A percentile compares a stretch with the other conserved stretches of the same genome.
phyloP scores from a whole-genome alignment of 768 basidiomycete species.

The Phallus indusiatus region DNA sequence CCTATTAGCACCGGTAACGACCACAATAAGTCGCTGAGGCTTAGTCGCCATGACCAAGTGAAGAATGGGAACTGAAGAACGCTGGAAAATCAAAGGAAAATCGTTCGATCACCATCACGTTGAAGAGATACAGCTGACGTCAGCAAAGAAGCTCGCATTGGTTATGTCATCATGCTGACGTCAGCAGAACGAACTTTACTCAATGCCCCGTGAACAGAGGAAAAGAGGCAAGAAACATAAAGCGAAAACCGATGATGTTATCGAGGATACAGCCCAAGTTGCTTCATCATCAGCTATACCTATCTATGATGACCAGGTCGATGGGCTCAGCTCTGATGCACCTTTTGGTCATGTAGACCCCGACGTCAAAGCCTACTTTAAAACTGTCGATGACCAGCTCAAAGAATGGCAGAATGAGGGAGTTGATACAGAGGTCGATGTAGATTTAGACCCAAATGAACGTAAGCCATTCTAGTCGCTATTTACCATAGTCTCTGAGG shows the following conservation, averaged over 20 bases:
- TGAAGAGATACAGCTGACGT: too few relatives aligned
- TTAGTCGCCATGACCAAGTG: background rate
- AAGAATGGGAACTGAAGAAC: background rate
- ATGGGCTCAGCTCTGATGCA: conserved; percentile 41
- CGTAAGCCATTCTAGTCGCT: conserved; percentile 29
- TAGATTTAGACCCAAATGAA: conserved; percentile 59
- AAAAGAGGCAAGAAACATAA: conserved; percentile 74
- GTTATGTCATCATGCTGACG: background rate
- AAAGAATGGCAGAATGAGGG: conserved; percentile 75
- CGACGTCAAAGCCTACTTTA: conserved; percentile 89
- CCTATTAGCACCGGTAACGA: conserved; percentile 69
- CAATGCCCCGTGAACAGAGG: conserved; percentile 66
- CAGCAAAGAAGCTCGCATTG: background rate
- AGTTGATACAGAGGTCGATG: conserved; percentile 25
- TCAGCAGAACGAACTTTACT: background rate
- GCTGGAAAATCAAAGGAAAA: too few relatives aligned
- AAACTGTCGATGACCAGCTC: conserved; percentile 80
- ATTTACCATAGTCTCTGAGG: background rate
- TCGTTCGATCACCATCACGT: background rate
- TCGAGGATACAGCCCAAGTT: conserved; percentile 13
- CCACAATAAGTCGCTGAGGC: conserved; percentile 34
- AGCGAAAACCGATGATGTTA: conserved; percentile 29
- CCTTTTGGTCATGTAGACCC: conserved; percentile 87
- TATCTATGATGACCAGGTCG: conserved; percentile 40
- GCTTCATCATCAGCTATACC: conserved; percentile 11